Conservation (phyloP, 2,329 filamentous ascomycete species). For the Fusarium sp. region DNA sequence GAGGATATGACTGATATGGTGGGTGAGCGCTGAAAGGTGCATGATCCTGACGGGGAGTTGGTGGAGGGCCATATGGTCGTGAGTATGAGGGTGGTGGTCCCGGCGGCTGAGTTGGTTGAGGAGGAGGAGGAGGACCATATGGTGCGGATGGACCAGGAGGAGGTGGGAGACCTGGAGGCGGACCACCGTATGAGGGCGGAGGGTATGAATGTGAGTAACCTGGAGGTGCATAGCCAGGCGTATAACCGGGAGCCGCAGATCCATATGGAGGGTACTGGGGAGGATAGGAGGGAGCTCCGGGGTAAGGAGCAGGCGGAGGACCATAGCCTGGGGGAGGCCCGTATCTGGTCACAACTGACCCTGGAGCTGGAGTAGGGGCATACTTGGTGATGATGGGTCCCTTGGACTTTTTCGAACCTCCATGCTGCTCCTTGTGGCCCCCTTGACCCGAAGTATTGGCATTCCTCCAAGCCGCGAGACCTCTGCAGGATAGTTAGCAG, state of each 20-base stretch:
- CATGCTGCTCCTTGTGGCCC: conserved; percentile 45
- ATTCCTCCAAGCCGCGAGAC: conserved; percentile 52
- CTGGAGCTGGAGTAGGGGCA: conserved; percentile 40
- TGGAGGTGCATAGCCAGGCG: conserved; percentile 43
- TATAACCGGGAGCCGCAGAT: conserved; percentile 36
- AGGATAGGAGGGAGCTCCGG: conserved; percentile 39
- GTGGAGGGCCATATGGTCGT: conserved; percentile 37
- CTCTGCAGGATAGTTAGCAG: conserved; percentile 42
- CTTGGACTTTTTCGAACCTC: conserved; percentile 47
- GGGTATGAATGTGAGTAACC: conserved; percentile 41
- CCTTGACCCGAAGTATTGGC: conserved; percentile 44
- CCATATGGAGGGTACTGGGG: conserved; percentile 40
- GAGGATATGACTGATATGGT: conserved; percentile 36
- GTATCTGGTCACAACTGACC: conserved; percentile 32
- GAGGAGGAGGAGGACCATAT: conserved; percentile 24
- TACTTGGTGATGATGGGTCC: conserved; percentile 53
- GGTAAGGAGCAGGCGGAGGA: conserved; percentile 41
- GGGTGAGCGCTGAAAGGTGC: conserved; percentile 34
- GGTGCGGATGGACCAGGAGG: conserved; percentile 34
- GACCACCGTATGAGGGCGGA: conserved; percentile 35
- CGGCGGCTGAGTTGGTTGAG: conserved; percentile 27
- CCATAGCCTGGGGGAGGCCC: conserved; percentile 42
- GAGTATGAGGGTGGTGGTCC: conserved; percentile 32
- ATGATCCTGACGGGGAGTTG: conserved; percentile 29
- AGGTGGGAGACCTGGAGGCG: conserved; percentile 40